phyloP scores from a whole-genome alignment of 1,139 yeast genomes.

The Magnusiomyces sp. region DNA sequence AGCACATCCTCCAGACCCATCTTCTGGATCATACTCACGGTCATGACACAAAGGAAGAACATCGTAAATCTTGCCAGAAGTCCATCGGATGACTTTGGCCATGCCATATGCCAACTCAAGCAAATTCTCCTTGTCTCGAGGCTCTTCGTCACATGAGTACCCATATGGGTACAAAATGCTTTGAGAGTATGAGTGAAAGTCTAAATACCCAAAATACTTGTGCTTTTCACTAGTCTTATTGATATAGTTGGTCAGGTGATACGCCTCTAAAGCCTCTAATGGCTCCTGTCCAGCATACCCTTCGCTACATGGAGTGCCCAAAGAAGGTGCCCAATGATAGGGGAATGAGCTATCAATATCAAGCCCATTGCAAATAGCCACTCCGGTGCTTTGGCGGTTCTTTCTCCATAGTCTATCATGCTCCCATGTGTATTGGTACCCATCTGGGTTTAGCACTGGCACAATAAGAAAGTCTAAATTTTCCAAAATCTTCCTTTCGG shows the following conservation, averaged over 20 bases:
- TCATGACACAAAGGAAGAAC: constrained; percentile 76
- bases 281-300: constrained; percentile 68
- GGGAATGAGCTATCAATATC: constrained; percentile 83
- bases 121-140: constrained; percentile 73
- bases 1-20: constrained; percentile 72
- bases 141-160: constrained; percentile 59
- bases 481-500: constrained; percentile 26
- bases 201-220: constrained; percentile 65
- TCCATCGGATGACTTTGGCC: constrained; percentile 58
- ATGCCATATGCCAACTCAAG: constrained; percentile 76
- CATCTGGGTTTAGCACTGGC: constrained; percentile 87
- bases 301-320: constrained; percentile 55
- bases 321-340: constrained; percentile 53
- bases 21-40: constrained; percentile 54
- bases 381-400: constrained; percentile 67
- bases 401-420: constrained; percentile 81
- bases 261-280: constrained; percentile 69
- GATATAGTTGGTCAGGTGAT: constrained; percentile 54
- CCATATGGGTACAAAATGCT: constrained; percentile 79
- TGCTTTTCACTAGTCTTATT: constrained; percentile 48
- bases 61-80: constrained; percentile 53
- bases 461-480: constrained; percentile 62
- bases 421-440: constrained; percentile 77
- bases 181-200: constrained; percentile 78
- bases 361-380: constrained; percentile 66